These are phyloP conservation scores for Lobulomyces angularis DNA, from an alignment of 192 early-diverging fungal genomes.

Conservation along the genomic window DNA sequence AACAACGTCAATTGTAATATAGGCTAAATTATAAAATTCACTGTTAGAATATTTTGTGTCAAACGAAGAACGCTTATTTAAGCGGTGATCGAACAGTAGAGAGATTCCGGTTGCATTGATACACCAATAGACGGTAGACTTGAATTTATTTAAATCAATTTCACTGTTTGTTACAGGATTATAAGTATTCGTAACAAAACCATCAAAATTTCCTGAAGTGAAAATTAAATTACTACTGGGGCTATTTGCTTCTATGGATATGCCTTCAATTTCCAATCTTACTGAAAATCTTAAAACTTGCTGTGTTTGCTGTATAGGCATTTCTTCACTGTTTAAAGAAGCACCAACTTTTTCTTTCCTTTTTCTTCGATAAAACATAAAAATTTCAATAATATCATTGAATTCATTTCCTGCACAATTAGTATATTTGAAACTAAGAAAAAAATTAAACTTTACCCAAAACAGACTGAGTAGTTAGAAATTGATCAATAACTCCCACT, in stretches of 20 bases:
- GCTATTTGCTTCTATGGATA: slow-evolving; percentile 45
- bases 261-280: slow-evolving; percentile 35
- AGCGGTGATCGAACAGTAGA: too few species aligned
- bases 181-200: slow-evolving; percentile 43
- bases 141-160: neutral
- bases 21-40: too few species aligned
- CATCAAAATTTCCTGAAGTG: too few species aligned
- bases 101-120: too few species aligned
- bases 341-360: too few species aligned
- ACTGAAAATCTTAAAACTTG: slow-evolving; percentile 1
- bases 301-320: neutral
- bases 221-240: slow-evolving; percentile 37
- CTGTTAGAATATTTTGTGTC: too few species aligned
- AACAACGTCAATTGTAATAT: neutral
- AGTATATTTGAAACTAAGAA: too few species aligned
- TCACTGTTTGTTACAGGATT: too few species aligned
- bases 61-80: too few species aligned
- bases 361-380: slow-evolving; percentile 35
- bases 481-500: slow-evolving; percentile 61
- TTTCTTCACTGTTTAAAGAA: too few species aligned
- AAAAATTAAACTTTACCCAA: too few species aligned
- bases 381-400: slow-evolving; percentile 58
- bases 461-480: slow-evolving; percentile 64
- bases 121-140: neutral
- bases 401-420: slow-evolving; percentile 61